Conservation (phyloP, 2,329 filamentous ascomycete genomes). For the Penicillium sp. region DNA sequence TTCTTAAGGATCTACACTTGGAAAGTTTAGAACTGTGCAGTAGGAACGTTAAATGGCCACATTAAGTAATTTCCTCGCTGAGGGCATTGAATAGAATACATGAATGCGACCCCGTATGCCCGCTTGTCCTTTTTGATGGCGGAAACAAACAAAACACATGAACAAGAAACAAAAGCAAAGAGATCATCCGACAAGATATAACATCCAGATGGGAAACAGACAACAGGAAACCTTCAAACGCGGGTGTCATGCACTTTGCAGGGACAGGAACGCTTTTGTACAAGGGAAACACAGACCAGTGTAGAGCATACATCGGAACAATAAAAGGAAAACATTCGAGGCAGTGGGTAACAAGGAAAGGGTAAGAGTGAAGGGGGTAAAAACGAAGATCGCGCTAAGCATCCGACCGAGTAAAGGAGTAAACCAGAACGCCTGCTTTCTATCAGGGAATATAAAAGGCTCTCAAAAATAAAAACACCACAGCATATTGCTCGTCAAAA, state of each 20-base stretch:
- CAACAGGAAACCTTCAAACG: conserved; percentile 14
- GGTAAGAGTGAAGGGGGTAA: conserved; percentile 13
- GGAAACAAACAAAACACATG: conserved; percentile 11
- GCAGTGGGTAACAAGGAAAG: conserved; percentile 6
- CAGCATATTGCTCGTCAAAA: conserved; percentile 27
- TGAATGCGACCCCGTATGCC: conserved; percentile 20
- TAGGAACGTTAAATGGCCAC: conserved; percentile 11
- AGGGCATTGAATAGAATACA: conserved; percentile 31
- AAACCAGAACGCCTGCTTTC: conserved; percentile 41
- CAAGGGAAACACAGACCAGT: conserved; percentile 22
- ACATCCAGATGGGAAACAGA: conserved; percentile 15
- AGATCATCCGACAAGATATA: conserved; percentile 15
- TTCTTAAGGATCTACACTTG: not conserved
- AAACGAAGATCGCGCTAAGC: conserved; percentile 30
- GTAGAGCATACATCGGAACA: conserved; percentile 18
- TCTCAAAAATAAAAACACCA: conserved; percentile 30
- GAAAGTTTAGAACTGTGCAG: not conserved
- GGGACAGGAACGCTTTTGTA: conserved; percentile 35
- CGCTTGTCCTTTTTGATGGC: conserved; percentile 1
- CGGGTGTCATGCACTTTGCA: conserved; percentile 17
- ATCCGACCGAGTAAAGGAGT: conserved; percentile 31
- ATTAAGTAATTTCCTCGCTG: conserved; percentile 27
- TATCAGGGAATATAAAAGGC: conserved; percentile 40
- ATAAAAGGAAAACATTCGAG: not conserved
- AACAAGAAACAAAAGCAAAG: conserved; percentile 16